Percentiles rank a stretch among this genome's conserved stretches.
Evolutionary conservation across 495 filamentous ascomycete genomes (phyloP).

Genomic region (Copromyces sp.): DNA sequence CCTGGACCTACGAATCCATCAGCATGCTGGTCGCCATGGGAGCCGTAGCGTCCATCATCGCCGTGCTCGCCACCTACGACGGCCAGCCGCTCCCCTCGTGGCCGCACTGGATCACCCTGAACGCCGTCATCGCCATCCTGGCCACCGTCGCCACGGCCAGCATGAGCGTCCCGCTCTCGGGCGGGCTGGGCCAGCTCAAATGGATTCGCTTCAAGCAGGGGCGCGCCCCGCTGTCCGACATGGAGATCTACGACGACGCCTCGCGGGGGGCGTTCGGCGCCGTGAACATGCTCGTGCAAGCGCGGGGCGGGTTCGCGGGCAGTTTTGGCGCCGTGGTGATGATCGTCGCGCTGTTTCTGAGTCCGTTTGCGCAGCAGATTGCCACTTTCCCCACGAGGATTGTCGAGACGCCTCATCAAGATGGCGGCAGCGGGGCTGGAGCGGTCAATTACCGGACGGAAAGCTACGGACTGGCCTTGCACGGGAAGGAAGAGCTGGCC

Average conservation of each 20-base stretch:
- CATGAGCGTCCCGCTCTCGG: conserved; percentile 30
- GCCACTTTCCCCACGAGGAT: conserved; percentile 8
- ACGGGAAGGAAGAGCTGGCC: neutral
- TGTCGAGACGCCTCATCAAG: neutral
- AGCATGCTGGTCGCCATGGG: conserved; percentile 9
- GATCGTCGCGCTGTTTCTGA: conserved; percentile 27
- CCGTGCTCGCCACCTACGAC: conserved; percentile 30
- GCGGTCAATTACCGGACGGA: conserved; percentile 4
- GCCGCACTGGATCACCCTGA: conserved; percentile 24
- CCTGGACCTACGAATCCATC: conserved; percentile 15
- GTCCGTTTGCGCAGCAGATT: conserved; percentile 19
- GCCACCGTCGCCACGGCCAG: conserved; percentile 10
- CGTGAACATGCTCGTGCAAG: conserved; percentile 21
- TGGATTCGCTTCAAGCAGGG: conserved; percentile 36
- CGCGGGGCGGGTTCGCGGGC: conserved; percentile 21
- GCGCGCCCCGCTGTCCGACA: conserved; percentile 30
- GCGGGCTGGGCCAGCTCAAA: conserved; percentile 35
- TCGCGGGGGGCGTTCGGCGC: conserved; percentile 33
- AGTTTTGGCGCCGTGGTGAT: conserved; percentile 31
- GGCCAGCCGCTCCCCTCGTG: conserved; percentile 30
- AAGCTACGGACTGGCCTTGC: neutral
- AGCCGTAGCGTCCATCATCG: conserved; percentile 24
- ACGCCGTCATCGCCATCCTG: conserved; percentile 10
- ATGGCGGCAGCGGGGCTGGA: neutral
- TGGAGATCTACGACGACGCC: conserved; percentile 36